Percentiles rank a stretch among this genome's conserved stretches.
phyloP scores from a whole-genome alignment of 78 protist species.

The Ministeria vibrans region DNA sequence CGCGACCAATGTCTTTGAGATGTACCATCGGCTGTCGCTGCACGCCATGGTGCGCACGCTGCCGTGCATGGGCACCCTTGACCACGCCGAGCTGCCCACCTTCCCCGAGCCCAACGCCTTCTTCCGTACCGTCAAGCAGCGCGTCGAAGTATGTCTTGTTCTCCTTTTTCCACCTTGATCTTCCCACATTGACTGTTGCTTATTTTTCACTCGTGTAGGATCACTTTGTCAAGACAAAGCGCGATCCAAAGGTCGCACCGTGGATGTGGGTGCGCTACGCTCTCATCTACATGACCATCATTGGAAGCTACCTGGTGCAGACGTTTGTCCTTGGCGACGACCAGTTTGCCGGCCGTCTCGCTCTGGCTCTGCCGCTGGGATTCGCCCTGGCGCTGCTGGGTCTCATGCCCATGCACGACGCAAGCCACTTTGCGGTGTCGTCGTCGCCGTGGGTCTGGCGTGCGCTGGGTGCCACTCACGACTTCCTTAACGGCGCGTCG shows the following conservation, averaged over 20 bases:
- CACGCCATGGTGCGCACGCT: background rate
- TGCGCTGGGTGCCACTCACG: slow-evolving; percentile 23
- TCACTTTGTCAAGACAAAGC: slow-evolving; percentile 21
- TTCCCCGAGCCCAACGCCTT: slow-evolving; percentile 27
- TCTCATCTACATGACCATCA: background rate
- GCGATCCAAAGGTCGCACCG: slow-evolving; percentile 25
- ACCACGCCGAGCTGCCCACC: slow-evolving; percentile 20
- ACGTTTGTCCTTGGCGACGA: background rate
- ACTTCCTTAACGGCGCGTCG: slow-evolving; percentile 31
- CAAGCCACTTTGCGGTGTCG: slow-evolving; percentile 13
- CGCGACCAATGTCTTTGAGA: slow-evolving; percentile 24
- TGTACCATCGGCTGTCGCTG: slow-evolving; percentile 20
- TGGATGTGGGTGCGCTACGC: slow-evolving; percentile 18
- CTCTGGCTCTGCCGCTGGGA: background rate
- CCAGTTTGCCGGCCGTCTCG: background rate
- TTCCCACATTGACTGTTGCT: too few relatives aligned
- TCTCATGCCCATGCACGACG: slow-evolving; percentile 37
- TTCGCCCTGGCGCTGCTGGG: slow-evolving; percentile 14
- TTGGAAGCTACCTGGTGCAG: background rate
- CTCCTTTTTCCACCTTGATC: too few relatives aligned
- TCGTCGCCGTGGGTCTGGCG: slow-evolving; percentile 7
- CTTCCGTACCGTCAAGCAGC: slow-evolving; percentile 12
- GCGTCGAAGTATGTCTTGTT: too few relatives aligned
- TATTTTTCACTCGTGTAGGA: too few relatives aligned
- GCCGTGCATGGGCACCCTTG: too few relatives aligned